Evolutionary conservation across 1,139 yeast genomes (phyloP).

Genomic region (Pichia sp.): DNA sequence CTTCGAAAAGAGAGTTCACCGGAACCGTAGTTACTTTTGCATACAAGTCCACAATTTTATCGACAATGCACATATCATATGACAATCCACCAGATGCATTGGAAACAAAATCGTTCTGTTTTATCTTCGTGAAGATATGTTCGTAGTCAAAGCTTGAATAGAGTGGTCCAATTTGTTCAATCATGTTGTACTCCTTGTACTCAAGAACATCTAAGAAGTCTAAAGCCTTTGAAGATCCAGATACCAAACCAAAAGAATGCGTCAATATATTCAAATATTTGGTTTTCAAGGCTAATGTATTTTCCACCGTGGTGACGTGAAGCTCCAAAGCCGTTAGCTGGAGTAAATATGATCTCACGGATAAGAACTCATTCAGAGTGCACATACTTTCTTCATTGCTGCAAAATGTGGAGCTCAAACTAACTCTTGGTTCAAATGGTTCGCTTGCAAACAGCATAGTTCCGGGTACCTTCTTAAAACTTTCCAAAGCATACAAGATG

Average conservation of each 20-base stretch:
- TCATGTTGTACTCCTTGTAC: conserved; percentile 37
- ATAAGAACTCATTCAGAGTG: conserved; percentile 55
- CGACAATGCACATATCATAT: conserved; percentile 23
- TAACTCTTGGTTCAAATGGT: conserved; percentile 37
- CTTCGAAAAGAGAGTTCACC: conserved; percentile 12
- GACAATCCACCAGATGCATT: conserved; percentile 12
- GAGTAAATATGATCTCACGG: conserved; percentile 53
- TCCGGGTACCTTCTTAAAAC: conserved; percentile 47
- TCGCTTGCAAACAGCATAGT: conserved; percentile 43
- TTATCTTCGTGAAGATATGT: conserved; percentile 20
- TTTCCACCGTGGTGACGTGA: conserved; percentile 46
- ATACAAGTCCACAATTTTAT: conserved; percentile 18
- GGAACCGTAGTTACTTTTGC: conserved; percentile 20
- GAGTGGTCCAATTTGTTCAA: conserved; percentile 28
- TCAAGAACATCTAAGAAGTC: conserved; percentile 66
- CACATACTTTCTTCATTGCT: conserved; percentile 36
- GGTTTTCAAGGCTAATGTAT: conserved; percentile 48
- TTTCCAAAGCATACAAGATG: conserved; percentile 43
- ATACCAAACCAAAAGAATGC: conserved; percentile 37
- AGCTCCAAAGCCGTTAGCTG: conserved; percentile 70
- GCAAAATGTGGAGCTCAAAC: conserved; percentile 30
- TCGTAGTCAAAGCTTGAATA: conserved; percentile 34
- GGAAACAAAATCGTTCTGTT: conserved; percentile 8
- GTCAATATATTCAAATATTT: conserved; percentile 49
- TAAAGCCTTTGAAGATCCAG: conserved; percentile 56